Conservation (phyloP, 257 asterid genomes). For the Solanum chaucha region DNA sequence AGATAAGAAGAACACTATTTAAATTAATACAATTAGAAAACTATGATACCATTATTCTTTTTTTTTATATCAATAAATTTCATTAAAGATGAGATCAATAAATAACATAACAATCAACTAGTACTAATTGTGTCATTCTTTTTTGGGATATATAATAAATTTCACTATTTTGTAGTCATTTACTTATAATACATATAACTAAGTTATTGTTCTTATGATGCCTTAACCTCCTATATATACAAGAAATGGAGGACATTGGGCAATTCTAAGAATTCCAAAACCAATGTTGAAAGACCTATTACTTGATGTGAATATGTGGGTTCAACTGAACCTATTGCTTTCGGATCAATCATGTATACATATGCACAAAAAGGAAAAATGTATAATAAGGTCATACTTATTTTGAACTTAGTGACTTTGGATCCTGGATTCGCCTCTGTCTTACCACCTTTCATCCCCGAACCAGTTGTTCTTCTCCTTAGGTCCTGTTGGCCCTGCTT, state of each 20-base stretch:
- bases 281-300: background rate
- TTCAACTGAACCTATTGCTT: background rate
- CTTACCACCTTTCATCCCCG: constrained; percentile 68
- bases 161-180: background rate
- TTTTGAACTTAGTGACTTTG: background rate
- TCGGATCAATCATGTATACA: background rate
- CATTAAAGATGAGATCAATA: background rate
- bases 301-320: background rate
- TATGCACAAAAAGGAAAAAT: background rate
- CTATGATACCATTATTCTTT: background rate
- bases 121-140: background rate
- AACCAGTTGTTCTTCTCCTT: constrained; percentile 90
- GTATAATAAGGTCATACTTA: background rate
- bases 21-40: background rate
- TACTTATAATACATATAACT: background rate
- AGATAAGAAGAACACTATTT: background rate
- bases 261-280: background rate
- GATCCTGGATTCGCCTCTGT: background rate
- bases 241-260: no score
- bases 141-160: background rate
- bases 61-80: background rate
- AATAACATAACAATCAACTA: background rate
- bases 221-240: no score
- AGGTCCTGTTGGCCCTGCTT: constrained; percentile 93
- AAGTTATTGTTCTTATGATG: no score